These are phyloP conservation scores for Naumovozyma baii DNA, from an alignment of 805 yeast genomes.

Conservation along the genomic window DNA sequence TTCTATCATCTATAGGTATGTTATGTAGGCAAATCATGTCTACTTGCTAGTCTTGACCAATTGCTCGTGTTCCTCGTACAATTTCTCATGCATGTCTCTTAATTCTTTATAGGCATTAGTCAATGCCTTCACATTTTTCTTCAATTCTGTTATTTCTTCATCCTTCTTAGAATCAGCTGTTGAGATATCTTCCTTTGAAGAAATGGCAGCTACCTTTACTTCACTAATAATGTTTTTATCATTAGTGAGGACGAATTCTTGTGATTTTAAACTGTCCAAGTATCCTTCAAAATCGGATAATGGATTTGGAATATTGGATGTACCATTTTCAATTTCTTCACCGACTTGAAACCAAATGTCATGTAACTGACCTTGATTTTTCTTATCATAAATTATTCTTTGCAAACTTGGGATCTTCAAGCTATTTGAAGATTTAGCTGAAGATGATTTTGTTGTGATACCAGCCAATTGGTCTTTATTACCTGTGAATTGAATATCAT, in stretches of 20 bases:
- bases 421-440: constrained; percentile 3
- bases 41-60: no score
- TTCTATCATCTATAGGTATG: no score
- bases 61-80: constrained; percentile 42
- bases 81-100: constrained; percentile 49
- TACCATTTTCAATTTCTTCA: constrained; percentile 3
- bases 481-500: constrained; percentile 5
- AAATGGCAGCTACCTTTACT: constrained; percentile 17
- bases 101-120: constrained; percentile 51
- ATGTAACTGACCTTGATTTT: constrained; percentile 33
- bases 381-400: constrained; percentile 42
- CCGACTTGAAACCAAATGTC: constrained; percentile 33
- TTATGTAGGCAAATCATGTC: neutral
- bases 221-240: constrained; percentile 32
- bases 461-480: constrained; percentile 1
- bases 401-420: constrained; percentile 53
- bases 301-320: constrained; percentile 15
- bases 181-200: neutral
- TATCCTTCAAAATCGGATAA: constrained; percentile 38
- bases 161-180: constrained; percentile 15
- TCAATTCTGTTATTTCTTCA: constrained; percentile 31
- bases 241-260: constrained; percentile 45
- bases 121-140: constrained; percentile 40
- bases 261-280: constrained; percentile 38
- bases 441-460: neutral